Percentiles rank a stretch among this genome's conserved stretches.
Evolutionary conservation across 2,329 filamentous ascomycete species (phyloP).

Genomic region (Paracorniculantispora psalliotae): DNA sequence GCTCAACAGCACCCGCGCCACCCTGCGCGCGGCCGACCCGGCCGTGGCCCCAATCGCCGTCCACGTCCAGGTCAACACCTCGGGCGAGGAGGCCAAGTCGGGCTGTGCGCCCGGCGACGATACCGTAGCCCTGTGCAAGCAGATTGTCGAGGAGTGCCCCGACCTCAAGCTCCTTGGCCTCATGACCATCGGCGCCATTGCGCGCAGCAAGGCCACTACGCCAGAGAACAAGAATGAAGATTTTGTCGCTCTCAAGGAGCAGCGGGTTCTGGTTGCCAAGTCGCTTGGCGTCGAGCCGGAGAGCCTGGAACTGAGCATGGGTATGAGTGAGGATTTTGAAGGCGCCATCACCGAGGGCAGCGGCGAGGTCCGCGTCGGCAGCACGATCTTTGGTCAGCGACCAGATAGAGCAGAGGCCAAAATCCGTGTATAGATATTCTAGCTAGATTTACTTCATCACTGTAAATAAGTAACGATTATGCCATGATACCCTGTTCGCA

Average conservation of each 20-base stretch:
- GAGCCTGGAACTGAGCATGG: conserved; percentile 87
- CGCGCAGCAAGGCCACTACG: conserved; percentile 68
- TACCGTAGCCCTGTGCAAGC: conserved; percentile 59
- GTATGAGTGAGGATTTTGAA: conserved; percentile 97
- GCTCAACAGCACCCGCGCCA: conserved; percentile 70
- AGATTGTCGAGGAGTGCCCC: conserved; percentile 66
- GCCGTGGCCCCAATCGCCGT: conserved; percentile 54
- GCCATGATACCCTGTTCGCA: background rate
- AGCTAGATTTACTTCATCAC: background rate
- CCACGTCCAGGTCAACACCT: conserved; percentile 94
- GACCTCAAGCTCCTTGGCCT: conserved; percentile 71
- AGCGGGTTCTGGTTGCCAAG: conserved; percentile 63
- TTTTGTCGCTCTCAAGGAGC: conserved; percentile 64
- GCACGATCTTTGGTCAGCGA: conserved; percentile 85
- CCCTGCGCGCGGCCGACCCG: conserved; percentile 40
- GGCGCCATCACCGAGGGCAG: conserved; percentile 79
- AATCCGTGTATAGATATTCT: conserved; percentile 43
- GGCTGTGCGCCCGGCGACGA: conserved; percentile 67
- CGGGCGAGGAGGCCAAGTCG: conserved; percentile 78
- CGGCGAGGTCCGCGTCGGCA: conserved; percentile 85
- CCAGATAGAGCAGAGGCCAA: conserved; percentile 75
- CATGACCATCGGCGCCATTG: conserved; percentile 98
- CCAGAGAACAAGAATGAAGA: conserved; percentile 86
- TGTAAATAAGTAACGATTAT: background rate
- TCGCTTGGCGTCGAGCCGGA: conserved; percentile 44